Evolutionary conservation across 345 rosid genomes (phyloP).

Genomic region (Streptanthus diversifolius): DNA sequence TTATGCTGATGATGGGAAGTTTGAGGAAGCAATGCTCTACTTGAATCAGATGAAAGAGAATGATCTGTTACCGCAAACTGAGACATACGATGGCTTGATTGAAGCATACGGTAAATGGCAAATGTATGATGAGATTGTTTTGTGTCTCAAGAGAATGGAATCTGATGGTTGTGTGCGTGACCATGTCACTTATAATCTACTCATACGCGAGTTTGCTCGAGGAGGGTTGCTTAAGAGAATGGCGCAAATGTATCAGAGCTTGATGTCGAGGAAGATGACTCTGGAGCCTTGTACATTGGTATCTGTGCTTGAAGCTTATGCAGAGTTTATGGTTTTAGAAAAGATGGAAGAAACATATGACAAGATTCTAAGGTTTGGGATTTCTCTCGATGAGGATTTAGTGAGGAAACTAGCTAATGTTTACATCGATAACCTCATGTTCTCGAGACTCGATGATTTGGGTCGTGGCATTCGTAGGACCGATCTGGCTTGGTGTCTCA

Average conservation of each 20-base stretch:
- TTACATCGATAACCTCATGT: conserved; percentile 61
- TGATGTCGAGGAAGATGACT: conserved; percentile 52
- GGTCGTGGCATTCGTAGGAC: conserved; percentile 50
- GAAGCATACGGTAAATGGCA: neutral
- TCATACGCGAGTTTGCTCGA: conserved; percentile 49
- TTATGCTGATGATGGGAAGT: neutral
- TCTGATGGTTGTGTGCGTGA: conserved; percentile 50
- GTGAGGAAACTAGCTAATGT: conserved; percentile 58
- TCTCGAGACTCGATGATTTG: conserved; percentile 59
- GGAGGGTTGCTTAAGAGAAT: conserved; percentile 62
- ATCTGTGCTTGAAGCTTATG: conserved; percentile 63
- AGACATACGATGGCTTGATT: conserved; percentile 38
- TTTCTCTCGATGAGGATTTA: conserved; percentile 40
- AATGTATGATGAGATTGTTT: conserved; percentile 31
- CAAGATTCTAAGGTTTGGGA: conserved; percentile 35
- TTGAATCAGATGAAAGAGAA: neutral
- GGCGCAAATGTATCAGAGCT: conserved; percentile 45
- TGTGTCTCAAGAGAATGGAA: conserved; percentile 65
- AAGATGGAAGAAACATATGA: conserved; percentile 55
- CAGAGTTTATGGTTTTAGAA: conserved; percentile 48
- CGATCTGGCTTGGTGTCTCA: conserved; percentile 57
- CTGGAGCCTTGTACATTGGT: conserved; percentile 48
- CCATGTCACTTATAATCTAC: conserved; percentile 52
- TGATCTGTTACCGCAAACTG: conserved; percentile 33
- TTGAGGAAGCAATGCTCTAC: neutral